Base-by-base conservation (phyloP, 495 filamentous ascomycete species). In the Thermothielavioides terrestris region DNA sequence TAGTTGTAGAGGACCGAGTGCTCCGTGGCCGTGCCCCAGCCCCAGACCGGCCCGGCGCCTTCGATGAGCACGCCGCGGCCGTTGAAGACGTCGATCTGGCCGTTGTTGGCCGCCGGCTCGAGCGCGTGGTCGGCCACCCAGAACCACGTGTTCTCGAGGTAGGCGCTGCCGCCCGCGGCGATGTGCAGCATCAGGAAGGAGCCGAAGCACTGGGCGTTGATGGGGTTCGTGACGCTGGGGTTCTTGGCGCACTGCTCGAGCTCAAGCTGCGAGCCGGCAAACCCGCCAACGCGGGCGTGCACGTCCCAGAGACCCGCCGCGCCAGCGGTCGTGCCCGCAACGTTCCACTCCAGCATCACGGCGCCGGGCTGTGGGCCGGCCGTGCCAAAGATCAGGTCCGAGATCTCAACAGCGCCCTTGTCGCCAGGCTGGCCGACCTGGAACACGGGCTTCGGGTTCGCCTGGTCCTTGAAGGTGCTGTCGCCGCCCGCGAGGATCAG, bases 101-200 rank as follows among this genome's bases (percentile, higher is more conserved):
- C 86, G 51, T 78, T 79, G 68, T 86, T 79, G 59, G 85, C 83
- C 7, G 66, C 37, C 4, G 80, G 77, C 63, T 95, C 91, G 34
- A 97, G 83, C 52, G 88, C 85, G 72, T 97, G 91, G 66, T 97
- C 91, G 2, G 91, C 81, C 23, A 90, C 88, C 91, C 91, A 97
- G 67, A 84, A 86, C 91, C 91, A 97, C 36, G 79, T 81, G 68
- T 97, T 96, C 70, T 95, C 91, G 40, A 94, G 67, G 65, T 95
- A 94, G 14, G 82, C 77, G 45, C 78, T 82, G 6, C 77, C 86
- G 22, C 79, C 71, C 38, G 76, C 59, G 5, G 86, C 86, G 31
- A 95, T 68, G 63, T 94, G 89, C 17, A 97, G 68, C 46, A 91
- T 78, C 69, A 94, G 71, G 75, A 92, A 92, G 11, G 88, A 75